A percentile compares a stretch with the other conserved stretches of the same genome.
phyloP scores from a whole-genome alignment of 148 eudicot species.

The Amaranthus palmeri region DNA sequence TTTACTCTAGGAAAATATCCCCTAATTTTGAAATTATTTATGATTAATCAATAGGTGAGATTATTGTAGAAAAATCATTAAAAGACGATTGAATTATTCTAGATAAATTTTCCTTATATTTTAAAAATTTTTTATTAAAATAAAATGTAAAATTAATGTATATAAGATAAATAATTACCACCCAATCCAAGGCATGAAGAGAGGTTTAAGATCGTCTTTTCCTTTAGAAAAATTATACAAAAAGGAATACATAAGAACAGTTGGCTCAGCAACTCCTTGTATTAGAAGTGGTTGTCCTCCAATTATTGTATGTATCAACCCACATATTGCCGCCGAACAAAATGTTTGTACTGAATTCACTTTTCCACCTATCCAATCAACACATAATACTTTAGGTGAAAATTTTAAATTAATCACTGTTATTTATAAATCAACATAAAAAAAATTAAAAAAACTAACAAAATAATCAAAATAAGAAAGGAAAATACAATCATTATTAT shows the following conservation, averaged over 20 bases:
- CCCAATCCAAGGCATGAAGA: conserved; percentile 50
- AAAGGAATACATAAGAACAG: conserved; percentile 52
- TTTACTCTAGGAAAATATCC: no score
- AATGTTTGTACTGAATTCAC: conserved; percentile 43
- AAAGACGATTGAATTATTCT: no score
- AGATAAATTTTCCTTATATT: no score
- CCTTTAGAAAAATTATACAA: conserved; percentile 39
- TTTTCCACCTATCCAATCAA: conserved; percentile 27
- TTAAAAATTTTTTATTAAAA: no score
- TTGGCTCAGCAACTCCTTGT: conserved; percentile 55
- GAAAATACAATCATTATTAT: no score
- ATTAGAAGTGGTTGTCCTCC: conserved; percentile 60
- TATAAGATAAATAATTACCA: conserved; percentile 24
- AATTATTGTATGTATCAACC: conserved; percentile 40
- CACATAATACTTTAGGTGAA: background rate
- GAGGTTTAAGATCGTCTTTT: conserved; percentile 23
- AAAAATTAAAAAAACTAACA: no score
- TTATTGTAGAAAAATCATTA: no score
- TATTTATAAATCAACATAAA: background rate
- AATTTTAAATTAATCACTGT: background rate
- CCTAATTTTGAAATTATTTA: no score
- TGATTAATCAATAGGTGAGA: no score
- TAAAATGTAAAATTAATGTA: no score
- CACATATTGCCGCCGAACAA: conserved; percentile 50
- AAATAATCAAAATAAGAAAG: no score